A percentile compares a stretch with the other conserved stretches of the same genome.
Evolutionary conservation across 495 filamentous ascomycete genomes (phyloP).

Genomic region (Neurospora sp.): DNA sequence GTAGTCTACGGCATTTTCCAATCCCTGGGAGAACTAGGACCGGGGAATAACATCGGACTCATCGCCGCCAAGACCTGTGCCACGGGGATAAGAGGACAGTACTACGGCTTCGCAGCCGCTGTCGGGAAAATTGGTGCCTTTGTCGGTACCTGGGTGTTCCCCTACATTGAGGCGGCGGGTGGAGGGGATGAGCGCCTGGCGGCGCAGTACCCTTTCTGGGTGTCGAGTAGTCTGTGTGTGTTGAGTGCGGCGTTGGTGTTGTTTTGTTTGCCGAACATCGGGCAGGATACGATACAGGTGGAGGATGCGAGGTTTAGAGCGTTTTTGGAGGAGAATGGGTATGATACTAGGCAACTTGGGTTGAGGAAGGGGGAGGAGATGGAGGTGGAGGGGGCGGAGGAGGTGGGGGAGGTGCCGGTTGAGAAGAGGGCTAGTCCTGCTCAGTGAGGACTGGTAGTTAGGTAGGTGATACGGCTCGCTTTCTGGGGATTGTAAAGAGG

Average conservation of each 20-base stretch:
- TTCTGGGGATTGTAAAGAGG: not conserved
- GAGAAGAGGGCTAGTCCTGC: not conserved
- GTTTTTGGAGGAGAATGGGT: constrained; percentile 58
- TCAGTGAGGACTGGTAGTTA: not conserved
- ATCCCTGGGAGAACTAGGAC: constrained; percentile 73
- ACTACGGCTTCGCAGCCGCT: constrained; percentile 84
- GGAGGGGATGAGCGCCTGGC: constrained; percentile 34
- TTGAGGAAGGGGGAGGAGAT: constrained; percentile 28
- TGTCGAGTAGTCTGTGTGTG: constrained; percentile 55
- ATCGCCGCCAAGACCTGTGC: constrained; percentile 80
- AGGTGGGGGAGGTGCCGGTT: not conserved
- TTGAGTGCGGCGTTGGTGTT: constrained; percentile 50
- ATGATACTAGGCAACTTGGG: constrained; percentile 61
- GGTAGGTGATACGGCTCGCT: not conserved
- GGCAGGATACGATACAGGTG: constrained; percentile 61
- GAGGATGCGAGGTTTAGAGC: constrained; percentile 64
- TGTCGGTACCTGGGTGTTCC: constrained; percentile 77
- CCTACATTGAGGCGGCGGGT: constrained; percentile 59
- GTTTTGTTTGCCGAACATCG: constrained; percentile 54
- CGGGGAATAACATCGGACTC: constrained; percentile 86
- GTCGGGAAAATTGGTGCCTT: constrained; percentile 83
- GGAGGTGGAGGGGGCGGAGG: not conserved
- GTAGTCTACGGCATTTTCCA: constrained; percentile 74
- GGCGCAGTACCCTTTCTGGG: constrained; percentile 77
- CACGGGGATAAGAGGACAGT: constrained; percentile 79